phyloP scores from a whole-genome alignment of 2,329 filamentous ascomycete genomes.

The Hypoxylon sp. region DNA sequence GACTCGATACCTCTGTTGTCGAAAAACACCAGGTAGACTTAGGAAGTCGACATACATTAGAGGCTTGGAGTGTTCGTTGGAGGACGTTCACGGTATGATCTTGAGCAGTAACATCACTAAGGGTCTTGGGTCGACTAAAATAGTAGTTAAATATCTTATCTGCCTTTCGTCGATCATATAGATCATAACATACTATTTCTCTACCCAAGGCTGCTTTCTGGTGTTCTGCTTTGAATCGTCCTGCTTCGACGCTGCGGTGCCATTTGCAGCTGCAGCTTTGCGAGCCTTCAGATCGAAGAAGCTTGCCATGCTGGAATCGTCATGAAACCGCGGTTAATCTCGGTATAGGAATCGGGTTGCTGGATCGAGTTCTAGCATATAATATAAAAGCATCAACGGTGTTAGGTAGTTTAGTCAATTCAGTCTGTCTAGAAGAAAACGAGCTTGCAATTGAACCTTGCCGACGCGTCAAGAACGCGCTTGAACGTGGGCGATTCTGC shows the following conservation, averaged over 20 bases:
- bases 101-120: constrained; percentile 95
- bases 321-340: neutral
- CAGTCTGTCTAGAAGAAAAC: neutral
- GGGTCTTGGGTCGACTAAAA: constrained; percentile 86
- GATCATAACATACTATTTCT: constrained; percentile 84
- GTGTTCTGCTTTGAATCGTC: constrained; percentile 72
- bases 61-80: constrained; percentile 90
- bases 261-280: constrained; percentile 77
- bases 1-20: neutral
- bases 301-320: constrained; percentile 72
- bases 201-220: constrained; percentile 91
- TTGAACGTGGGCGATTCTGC: constrained; percentile 28
- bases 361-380: neutral
- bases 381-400: neutral
- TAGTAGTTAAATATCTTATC: constrained; percentile 46
- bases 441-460: constrained; percentile 9
- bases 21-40: neutral
- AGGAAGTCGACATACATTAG: constrained; percentile 70
- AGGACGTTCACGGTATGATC: constrained; percentile 96
- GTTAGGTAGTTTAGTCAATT: constrained; percentile 11
- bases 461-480: constrained; percentile 42
- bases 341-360: neutral
- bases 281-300: constrained; percentile 98
- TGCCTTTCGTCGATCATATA: neutral
- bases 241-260: constrained; percentile 71